A percentile compares a stretch with the other conserved stretches of the same genome.
Conservation (phyloP, 192 early-diverging fungal genomes). For the Globomyces pollinis-pini region DNA sequence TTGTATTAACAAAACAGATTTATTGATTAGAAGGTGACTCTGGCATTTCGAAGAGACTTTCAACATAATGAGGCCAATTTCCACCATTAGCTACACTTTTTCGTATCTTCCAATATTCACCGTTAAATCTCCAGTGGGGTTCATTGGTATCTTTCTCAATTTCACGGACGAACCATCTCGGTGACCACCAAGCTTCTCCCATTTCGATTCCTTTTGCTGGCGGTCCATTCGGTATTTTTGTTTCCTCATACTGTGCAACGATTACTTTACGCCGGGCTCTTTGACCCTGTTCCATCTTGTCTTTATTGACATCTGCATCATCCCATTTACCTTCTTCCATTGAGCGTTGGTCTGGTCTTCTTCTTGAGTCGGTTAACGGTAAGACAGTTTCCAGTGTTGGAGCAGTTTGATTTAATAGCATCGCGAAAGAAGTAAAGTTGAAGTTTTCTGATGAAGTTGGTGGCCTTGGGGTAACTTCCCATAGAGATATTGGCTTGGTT, state of each 20-base stretch:
- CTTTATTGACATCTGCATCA: constrained; percentile 64
- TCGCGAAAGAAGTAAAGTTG: constrained; percentile 69
- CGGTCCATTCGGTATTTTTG: constrained; percentile 21
- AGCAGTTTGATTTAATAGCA: constrained; percentile 67
- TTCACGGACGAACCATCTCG: constrained; percentile 72
- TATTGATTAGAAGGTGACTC: no score
- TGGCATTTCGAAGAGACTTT: constrained; percentile 6
- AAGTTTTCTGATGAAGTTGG: constrained; percentile 35
- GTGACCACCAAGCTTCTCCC: constrained; percentile 50
- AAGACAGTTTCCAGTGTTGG: constrained; percentile 47
- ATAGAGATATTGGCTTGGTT: constrained; percentile 19
- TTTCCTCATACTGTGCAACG: constrained; percentile 47
- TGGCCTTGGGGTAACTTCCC: constrained; percentile 12
- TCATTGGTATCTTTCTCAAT: constrained; percentile 65
- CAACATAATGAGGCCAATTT: constrained; percentile 12
- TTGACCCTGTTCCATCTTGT: constrained; percentile 68
- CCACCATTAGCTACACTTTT: neutral
- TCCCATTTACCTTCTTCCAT: constrained; percentile 82
- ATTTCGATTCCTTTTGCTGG: constrained; percentile 13
- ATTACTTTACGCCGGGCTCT: constrained; percentile 49
- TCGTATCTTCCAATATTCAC: constrained; percentile 57
- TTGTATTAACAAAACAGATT: neutral
- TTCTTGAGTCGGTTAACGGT: constrained; percentile 74
- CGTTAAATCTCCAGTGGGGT: constrained; percentile 52
- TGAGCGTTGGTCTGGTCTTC: constrained; percentile 76